Evolutionary conservation across 495 filamentous ascomycete species (phyloP).

Genomic region (Entonaema liquescens): DNA sequence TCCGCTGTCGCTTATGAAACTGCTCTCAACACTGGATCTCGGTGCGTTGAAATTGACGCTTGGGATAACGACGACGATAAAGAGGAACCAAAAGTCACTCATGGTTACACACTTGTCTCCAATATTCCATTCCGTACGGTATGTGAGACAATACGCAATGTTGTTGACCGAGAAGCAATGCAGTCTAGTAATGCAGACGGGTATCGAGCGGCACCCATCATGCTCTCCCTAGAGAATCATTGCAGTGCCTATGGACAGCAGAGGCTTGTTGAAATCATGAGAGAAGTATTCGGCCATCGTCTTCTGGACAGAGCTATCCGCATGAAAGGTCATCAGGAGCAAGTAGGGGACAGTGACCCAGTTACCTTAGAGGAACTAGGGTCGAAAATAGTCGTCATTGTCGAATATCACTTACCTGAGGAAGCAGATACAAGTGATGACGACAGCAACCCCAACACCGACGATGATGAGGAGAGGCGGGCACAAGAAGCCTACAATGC

Average conservation of each 20-base stretch:
- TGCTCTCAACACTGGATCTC: conserved; percentile 57
- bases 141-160: conserved; percentile 61
- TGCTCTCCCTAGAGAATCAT: conserved; percentile 65
- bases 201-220: conserved; percentile 55
- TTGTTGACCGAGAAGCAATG: conserved; percentile 55
- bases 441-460: conserved; percentile 28
- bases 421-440: conserved; percentile 46
- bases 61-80: conserved; percentile 61
- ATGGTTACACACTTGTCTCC: conserved; percentile 64
- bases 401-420: conserved; percentile 63
- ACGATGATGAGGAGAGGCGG: conserved; percentile 53
- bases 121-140: conserved; percentile 63
- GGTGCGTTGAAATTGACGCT: conserved; percentile 67
- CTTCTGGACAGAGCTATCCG: conserved; percentile 57
- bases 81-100: conserved; percentile 64
- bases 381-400: conserved; percentile 62
- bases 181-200: conserved; percentile 43
- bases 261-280: conserved; percentile 62
- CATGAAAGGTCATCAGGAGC: conserved; percentile 53
- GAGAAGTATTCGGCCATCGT: conserved; percentile 60
- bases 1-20: conserved; percentile 57
- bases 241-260: conserved; percentile 56
- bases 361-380: conserved; percentile 58
- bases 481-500: conserved; percentile 52
- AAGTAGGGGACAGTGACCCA: conserved; percentile 49